Evolutionary conservation across 805 yeast species (phyloP), one percentile per base, ranked within the genome.

Genomic region (Wickerhamiella sergipiensis): DNA sequence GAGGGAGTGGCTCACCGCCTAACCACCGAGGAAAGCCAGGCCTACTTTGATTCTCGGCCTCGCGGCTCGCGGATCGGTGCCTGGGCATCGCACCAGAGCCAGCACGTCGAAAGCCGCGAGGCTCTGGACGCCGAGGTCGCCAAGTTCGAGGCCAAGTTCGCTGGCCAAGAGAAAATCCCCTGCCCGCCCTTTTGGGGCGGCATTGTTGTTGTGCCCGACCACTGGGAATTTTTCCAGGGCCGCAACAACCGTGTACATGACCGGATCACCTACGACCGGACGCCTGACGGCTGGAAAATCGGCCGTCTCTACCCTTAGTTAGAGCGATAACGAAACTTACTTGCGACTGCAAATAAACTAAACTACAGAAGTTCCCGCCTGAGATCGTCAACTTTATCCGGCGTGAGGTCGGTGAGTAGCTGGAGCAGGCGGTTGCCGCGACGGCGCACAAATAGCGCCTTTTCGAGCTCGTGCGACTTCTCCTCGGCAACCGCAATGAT

Each of bases 131-230:
- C 63, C 0, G 59, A 73, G 15, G 78, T 78, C 48, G 62, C 65
- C 10, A 63, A 70, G 24, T 74, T 69, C 53, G 80, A 73, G 51
- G 80, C 73, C 51, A 68, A 74, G 50, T 73, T 79, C 63, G 86
- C 85, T 55, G 76, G 79, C 42, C 64, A 68, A 43, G 83, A 75
- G 49, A 77, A 77, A 36, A 79, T 92, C 44, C 94, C 95, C 26
- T 83, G 95, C 56, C 98, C 98, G 15, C 89, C 85, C 36, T 82
- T 71, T 64, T 92, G 98, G 98, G 98, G 97, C 50, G 98, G 98
- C 0, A 64, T 92, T 47, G 75, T 95, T 61, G 74, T 92, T 17
- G 79, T 83, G 43, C 98, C 98, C 5, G 69, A 85, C 45, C 95
- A 87, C 63, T 76, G 90, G 57, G 98, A 92, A 69, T 92, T 90